A percentile compares a stretch with the other conserved stretches of the same genome.
phyloP scores from a whole-genome alignment of 345 rosid genomes.

The Tarenaya hassleriana region DNA sequence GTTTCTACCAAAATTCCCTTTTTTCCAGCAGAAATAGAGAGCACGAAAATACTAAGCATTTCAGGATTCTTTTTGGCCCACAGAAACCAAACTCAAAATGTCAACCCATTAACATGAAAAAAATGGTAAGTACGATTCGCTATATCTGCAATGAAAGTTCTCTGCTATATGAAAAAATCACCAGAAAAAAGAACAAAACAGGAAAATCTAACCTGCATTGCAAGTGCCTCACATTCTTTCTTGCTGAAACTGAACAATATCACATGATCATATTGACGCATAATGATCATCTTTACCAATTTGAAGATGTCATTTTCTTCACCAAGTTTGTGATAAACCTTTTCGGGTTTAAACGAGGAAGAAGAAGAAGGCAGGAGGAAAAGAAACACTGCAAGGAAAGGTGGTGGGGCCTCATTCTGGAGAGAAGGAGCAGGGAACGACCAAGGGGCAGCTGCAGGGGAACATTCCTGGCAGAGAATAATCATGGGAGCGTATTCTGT shows the following conservation, averaged over 20 bases:
- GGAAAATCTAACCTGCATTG: constrained; percentile 72
- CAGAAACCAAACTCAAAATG: too few relatives aligned
- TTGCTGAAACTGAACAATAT: constrained; percentile 96
- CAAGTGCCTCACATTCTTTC: constrained; percentile 95
- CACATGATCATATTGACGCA: constrained; percentile 93
- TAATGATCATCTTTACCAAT: constrained; percentile 96
- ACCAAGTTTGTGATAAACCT: constrained; percentile 40
- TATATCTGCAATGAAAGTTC: neutral
- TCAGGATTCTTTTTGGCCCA: too few relatives aligned
- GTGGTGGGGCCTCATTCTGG: too few relatives aligned
- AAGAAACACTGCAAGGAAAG: too few relatives aligned
- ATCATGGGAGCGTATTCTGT: too few relatives aligned
- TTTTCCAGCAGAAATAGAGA: constrained; percentile 2
- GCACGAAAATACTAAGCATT: too few relatives aligned
- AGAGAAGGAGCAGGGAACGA: too few relatives aligned
- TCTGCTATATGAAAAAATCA: constrained; percentile 1
- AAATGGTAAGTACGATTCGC: too few relatives aligned
- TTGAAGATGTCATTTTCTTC: constrained; percentile 97
- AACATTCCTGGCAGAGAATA: too few relatives aligned
- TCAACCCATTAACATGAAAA: too few relatives aligned
- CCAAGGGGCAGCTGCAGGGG: too few relatives aligned
- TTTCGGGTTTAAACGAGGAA: neutral
- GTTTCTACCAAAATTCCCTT: neutral
- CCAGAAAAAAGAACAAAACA: neutral
- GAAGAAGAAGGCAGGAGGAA: too few relatives aligned